Evolutionary conservation across 2,329 filamentous ascomycete species (phyloP).

Genomic region (Thielaviopsis cerberus): DNA sequence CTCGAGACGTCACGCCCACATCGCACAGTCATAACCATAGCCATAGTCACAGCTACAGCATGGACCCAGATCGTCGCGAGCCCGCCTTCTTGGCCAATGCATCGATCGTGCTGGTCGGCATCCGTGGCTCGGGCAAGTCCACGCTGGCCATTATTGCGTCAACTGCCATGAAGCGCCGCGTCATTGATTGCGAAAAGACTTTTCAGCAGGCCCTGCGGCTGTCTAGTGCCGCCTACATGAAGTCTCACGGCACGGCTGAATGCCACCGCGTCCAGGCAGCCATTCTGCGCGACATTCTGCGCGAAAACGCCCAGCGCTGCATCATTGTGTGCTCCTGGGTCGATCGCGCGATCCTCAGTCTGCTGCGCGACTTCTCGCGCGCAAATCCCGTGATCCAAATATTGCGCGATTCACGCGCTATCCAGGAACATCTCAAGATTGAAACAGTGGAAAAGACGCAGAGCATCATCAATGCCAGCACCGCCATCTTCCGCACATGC

Average conservation of each 20-base stretch:
- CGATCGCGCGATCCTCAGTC: slow-evolving; percentile 40
- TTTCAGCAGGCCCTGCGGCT: slow-evolving; percentile 47
- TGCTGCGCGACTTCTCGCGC: slow-evolving; percentile 42
- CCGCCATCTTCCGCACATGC: slow-evolving; percentile 42
- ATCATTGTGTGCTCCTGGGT: slow-evolving; percentile 59
- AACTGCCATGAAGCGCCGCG: slow-evolving; percentile 46
- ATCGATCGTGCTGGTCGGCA: slow-evolving; percentile 54
- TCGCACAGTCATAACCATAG: background rate
- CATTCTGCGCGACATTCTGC: slow-evolving; percentile 40
- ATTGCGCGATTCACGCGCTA: slow-evolving; percentile 43
- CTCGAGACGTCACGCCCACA: background rate
- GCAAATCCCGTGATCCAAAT: slow-evolving; percentile 55
- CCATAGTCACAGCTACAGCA: slow-evolving; percentile 5
- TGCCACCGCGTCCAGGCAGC: slow-evolving; percentile 46
- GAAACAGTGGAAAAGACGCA: slow-evolving; percentile 35
- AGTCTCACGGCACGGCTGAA: slow-evolving; percentile 38
- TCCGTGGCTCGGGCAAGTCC: slow-evolving; percentile 57
- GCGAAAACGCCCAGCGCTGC: slow-evolving; percentile 37
- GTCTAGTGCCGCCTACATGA: slow-evolving; percentile 44
- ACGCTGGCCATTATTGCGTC: slow-evolving; percentile 60
- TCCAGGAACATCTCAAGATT: slow-evolving; percentile 43
- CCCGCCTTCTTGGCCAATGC: slow-evolving; percentile 36
- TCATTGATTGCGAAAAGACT: slow-evolving; percentile 49
- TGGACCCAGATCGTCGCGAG: slow-evolving; percentile 13
- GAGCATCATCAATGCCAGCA: slow-evolving; percentile 38